A percentile compares a stretch with the other conserved stretches of the same genome.
Conservation (phyloP, 495 filamentous ascomycete genomes). For the Sphaerosporella brunnea region DNA sequence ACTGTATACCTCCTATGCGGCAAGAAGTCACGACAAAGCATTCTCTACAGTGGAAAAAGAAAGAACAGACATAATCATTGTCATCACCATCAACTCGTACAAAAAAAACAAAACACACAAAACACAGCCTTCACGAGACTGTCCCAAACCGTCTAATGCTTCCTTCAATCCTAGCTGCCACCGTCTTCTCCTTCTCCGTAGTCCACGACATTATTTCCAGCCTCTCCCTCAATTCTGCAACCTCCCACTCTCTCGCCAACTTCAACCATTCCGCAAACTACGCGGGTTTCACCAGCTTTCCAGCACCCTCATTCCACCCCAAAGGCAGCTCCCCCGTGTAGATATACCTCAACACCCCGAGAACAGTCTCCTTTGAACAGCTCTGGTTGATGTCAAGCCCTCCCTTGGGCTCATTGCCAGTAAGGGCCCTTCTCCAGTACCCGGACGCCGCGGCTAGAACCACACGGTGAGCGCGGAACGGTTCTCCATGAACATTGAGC, state of each 20-base stretch:
- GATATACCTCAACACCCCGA: neutral
- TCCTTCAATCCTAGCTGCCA: neutral
- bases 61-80: no score
- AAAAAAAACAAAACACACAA: no score
- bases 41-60: no score
- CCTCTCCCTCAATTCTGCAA: constrained; percentile 40
- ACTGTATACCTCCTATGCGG: no score
- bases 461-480: constrained; percentile 9
- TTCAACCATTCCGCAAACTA: constrained; percentile 71
- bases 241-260: constrained; percentile 47
- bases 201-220: constrained; percentile 15
- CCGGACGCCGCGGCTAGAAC: constrained; percentile 5
- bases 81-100: no score
- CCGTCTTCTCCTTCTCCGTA: neutral
- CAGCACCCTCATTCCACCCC: constrained; percentile 47
- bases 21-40: no score
- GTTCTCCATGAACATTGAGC: constrained; percentile 5
- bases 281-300: constrained; percentile 48
- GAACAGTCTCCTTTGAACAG: neutral
- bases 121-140: neutral
- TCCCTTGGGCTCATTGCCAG: neutral
- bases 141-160: neutral
- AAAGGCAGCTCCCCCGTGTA: constrained; percentile 47
- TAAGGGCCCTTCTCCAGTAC: constrained; percentile 10
- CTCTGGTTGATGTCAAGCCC: neutral